These are phyloP conservation scores for Pilaira anomala DNA, from an alignment of 192 early-diverging fungal species.

Conservation along the genomic window DNA sequence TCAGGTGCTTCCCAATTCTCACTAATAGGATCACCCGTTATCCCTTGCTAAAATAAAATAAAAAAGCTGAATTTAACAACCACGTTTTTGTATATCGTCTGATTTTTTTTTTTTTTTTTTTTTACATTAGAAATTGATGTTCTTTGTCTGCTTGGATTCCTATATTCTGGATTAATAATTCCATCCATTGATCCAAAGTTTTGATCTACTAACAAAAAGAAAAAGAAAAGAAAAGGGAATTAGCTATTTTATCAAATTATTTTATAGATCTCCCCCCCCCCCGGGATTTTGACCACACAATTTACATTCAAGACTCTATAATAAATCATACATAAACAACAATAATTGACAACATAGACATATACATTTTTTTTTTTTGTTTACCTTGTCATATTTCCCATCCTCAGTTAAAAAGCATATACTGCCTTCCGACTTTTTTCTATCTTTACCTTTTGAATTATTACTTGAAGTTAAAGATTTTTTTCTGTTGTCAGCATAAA, in stretches of 20 bases:
- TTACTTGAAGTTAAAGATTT: background rate
- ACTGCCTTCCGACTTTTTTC: constrained; percentile 7
- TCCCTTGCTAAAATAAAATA: background rate
- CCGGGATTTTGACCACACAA: background rate
- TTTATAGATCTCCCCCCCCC: background rate
- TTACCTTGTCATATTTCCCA: constrained; percentile 8
- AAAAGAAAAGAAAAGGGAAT: background rate
- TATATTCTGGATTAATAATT: constrained; percentile 39
- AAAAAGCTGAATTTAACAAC: background rate
- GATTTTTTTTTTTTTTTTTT: too few species aligned
- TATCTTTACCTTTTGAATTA: constrained; percentile 4
- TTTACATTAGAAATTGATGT: background rate
- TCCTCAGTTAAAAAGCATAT: constrained; percentile 9
- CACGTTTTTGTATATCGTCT: background rate
- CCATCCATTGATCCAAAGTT: constrained; percentile 45
- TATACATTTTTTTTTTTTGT: too few species aligned
- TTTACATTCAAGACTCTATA: background rate
- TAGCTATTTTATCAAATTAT: background rate
- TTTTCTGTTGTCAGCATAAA: constrained; percentile 3
- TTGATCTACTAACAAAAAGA: constrained; percentile 31
- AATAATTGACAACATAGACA: background rate
- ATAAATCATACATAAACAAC: too few species aligned
- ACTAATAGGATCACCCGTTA: background rate
- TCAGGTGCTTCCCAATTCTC: constrained; percentile 67
- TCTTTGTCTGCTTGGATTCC: constrained; percentile 12